Evolutionary conservation across 2,329 filamentous ascomycete genomes (phyloP), one percentile per base, ranked within the genome.

Genomic region (Amauroascus verrucosus): DNA sequence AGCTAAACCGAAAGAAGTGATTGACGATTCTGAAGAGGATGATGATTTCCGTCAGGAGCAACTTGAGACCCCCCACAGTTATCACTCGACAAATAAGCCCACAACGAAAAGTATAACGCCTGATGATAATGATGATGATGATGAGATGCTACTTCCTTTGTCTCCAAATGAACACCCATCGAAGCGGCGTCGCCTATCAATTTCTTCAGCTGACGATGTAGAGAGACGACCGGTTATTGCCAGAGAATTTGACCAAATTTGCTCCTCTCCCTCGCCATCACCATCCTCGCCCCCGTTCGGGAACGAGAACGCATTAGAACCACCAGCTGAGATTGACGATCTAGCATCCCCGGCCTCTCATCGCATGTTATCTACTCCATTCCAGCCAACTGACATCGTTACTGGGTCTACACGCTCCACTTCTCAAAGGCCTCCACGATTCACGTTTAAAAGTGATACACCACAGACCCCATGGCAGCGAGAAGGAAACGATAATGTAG

Each of bases 161-260:
- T 57, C 59, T n/a, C 54, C 57, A 20, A 57, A 61, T 38, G 56
- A 61, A 11, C 57, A 60, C 18, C 49, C 33, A 6, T n/a, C 45
- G 20, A 72, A 71, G 59, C 61, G 67, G 38, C 64, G 64, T 14
- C 67, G 67, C 14, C 55, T 66, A 24, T 63, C 61, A 20, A 28
- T 54, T 16, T 16, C 50, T 20, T 56, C 57, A 33, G 53, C 30
- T 3, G 18, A 54, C 7, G 40, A 33, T 8, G 40, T 54, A 1
- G 37, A 28, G 7, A 41, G 18, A 14, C 20, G 45, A 20, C 53
- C 18, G 6, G 13, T 37, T 51, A 14, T 51, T 41, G 7, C 52
- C 51, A 44, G 56, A 48, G 18, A 49, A 35, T 6, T 33, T 45
- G 13, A 62, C 64, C 20, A 44, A 8, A 62, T 64, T 7, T 49